Conservation (phyloP, 2,329 filamentous ascomycete genomes). For the Apiospora phragmitis region DNA sequence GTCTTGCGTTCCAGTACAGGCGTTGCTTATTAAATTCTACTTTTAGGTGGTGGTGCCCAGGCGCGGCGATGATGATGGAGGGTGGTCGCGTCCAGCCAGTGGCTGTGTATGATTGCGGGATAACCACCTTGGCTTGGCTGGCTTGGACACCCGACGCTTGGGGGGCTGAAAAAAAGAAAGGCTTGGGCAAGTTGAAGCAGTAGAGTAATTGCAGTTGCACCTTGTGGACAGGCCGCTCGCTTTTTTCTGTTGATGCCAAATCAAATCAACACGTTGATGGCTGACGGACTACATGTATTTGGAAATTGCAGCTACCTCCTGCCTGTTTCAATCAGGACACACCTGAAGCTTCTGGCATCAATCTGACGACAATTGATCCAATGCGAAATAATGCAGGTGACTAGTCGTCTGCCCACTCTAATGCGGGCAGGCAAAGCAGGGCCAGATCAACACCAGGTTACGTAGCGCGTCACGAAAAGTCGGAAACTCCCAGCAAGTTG, state of each 20-base stretch:
- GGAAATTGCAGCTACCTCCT: neutral
- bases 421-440: neutral
- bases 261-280: neutral
- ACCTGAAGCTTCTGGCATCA: neutral
- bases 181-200: neutral
- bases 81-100: neutral
- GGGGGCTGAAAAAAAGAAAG: neutral
- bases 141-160: neutral
- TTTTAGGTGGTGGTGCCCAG: neutral
- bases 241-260: neutral
- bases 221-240: neutral
- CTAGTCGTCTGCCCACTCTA: neutral
- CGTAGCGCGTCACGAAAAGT: slow-evolving; percentile 4
- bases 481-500: neutral
- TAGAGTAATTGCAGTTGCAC: neutral
- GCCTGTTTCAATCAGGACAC: neutral
- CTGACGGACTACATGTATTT: neutral
- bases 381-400: neutral
- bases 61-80: neutral
- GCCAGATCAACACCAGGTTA: neutral
- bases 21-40: neutral
- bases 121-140: neutral
- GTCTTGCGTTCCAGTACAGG: neutral
- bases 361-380: neutral
- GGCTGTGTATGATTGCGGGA: neutral